Base-by-base conservation (phyloP, 164 flowering plant genomes). In the Euptelea pleiosperma region DNA sequence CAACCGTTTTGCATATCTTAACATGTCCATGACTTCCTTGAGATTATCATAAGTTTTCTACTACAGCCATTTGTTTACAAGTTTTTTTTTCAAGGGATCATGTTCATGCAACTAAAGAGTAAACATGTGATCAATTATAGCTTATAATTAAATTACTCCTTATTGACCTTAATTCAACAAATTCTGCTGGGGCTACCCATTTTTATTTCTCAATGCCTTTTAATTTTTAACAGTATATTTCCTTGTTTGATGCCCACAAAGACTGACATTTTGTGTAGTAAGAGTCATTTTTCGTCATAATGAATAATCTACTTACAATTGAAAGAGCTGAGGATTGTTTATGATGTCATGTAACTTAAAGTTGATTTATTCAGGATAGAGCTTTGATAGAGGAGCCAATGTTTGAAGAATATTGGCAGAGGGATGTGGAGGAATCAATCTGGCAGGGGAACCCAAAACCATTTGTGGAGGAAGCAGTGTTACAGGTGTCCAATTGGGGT, bases 401-500 rank as follows among this genome's bases (percentile, higher is more conserved):
- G 7, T 86, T 90, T 62, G 81, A 76, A 75, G 87, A 77, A 39
- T 82, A 80, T 62, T 88, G 89, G 95, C 83, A 78, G 15, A 81
- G 91, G 66, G 78, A 91, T 58, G 86, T 88, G 54, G 99, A 85
- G 67, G 97, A 93, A 67, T 88, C 99, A 30, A 60, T 88, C 50
- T 80, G 99, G n/a, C 97, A 86, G 59, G 83, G 89, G 39, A 82
- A 50, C 45, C 37, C 72, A 36, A 77, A 74, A 60, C 96, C 99
- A 57, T 93, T 86, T 57, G 66, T 79, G 16, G 95, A 93, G 77
- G 99, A 93, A 80, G 89, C 96, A 37, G 75, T 62, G 35, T 65
- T 90, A 26, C 93, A 75, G 69, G 94, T 93, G 6, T 85, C 96
- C n/a, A 61, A 79, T 46, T 93, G 97, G 99, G 91, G 93, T 36